Conservation (phyloP, 176 grass and related monocot species). For the Eremochloa ophiuroides region DNA sequence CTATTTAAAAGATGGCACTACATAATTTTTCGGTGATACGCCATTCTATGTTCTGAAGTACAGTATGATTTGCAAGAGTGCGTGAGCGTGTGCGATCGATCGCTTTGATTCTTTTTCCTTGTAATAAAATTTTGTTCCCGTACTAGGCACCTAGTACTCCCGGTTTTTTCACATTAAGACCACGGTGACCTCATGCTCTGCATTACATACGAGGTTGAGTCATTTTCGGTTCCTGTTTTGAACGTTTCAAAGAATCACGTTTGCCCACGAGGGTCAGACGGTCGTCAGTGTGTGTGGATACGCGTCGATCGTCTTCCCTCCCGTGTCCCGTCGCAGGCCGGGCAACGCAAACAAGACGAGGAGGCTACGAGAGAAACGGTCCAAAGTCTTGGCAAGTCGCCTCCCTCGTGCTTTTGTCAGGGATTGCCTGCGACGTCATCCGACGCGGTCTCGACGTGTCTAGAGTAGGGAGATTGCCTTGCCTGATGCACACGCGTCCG, state of each 20-base stretch:
- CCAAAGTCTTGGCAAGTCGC: background rate
- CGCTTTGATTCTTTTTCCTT: no score
- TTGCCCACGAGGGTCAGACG: background rate
- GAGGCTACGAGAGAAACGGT: background rate
- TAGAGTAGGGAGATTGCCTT: no score
- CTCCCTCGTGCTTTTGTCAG: no score
- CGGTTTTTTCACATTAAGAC: background rate
- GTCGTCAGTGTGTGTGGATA: background rate
- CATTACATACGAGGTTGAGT: background rate
- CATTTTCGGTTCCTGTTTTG: background rate
- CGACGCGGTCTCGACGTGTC: background rate
- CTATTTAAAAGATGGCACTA: no score
- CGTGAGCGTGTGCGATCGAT: no score
- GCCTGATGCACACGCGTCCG: background rate
- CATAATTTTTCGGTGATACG: no score
- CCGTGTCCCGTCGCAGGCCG: no score
- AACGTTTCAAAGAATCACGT: background rate
- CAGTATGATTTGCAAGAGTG: no score
- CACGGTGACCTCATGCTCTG: no score
- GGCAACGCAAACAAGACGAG: no score
- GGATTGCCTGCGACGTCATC: background rate
- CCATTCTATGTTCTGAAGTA: no score
- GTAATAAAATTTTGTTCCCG: background rate
- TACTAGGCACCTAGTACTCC: background rate
- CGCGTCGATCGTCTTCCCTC: no score